Evolutionary conservation across 1,284 basidiomycete species (phyloP), one percentile per base, ranked within the genome.

Genomic region (Erythrobasidium hasegawianum): DNA sequence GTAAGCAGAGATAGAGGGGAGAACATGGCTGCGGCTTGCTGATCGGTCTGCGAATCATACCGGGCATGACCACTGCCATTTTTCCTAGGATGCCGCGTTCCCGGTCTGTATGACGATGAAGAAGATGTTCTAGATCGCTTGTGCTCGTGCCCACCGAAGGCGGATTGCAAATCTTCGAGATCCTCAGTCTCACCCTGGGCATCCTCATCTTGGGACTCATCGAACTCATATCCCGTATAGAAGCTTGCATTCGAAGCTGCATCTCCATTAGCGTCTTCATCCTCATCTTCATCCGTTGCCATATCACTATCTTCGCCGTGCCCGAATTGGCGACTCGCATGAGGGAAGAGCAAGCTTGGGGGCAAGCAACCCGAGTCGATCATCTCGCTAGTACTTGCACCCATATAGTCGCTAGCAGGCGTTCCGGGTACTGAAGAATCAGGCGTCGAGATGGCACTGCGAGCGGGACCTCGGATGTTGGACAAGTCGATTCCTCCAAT

Each of bases 401-500:
- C 54, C 62, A 43, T 58, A 55, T 53, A 47, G 43, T 65, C 62
- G 54, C 14, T 16, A 26, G 54, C 54, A 14, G 69, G 64, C 18
- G 68, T 69, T 38, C 68, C 68, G 24, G 69, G 68, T 39, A 66
- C 59, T 29, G 64, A 67, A n/a, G 68, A 66, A 11, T 70, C 69
- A 18, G 69, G 68, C 10, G 69, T 69, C 58, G 64, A 41, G 64
- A 59, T 18, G 53, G 27, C 39, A 56, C 43, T 24, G 53, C 50
- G 13, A 41, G 54, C 55, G 33, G 47, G 24, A 24, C 64, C 67
- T 38, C 67, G 45, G 43, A 69, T 57, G 14, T 52, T 61, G 33
- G 64, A 27, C n/a, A 68, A 39, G 18, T 59, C 69, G 26, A 58
- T 26, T 14, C 67, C 68, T 2, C 45, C 45, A 27, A 62, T 33